Conservation (phyloP, 2,329 filamentous ascomycete species). For the Coniochaeta sp. region DNA sequence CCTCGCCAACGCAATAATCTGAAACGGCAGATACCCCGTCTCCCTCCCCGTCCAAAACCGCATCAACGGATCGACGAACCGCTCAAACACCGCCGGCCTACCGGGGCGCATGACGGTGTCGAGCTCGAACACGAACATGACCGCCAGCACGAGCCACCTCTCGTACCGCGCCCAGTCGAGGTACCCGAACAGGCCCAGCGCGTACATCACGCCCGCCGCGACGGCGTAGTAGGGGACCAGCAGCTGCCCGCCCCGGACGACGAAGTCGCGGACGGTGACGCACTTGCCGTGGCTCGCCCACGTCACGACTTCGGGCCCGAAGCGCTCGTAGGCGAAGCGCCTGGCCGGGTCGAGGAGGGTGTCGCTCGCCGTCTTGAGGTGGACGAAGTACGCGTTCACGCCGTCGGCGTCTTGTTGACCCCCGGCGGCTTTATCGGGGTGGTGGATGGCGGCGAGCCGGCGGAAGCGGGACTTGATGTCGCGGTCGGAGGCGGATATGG, state of each 20-base stretch:
- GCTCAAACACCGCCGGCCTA: constrained; percentile 34
- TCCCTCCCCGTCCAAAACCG: constrained; percentile 30
- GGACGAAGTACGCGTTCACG: constrained; percentile 58
- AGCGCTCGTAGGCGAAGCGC: constrained; percentile 84
- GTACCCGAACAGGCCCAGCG: constrained; percentile 58
- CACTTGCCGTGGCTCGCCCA: constrained; percentile 50
- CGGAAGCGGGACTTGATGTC: constrained; percentile 82
- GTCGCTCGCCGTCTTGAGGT: constrained; percentile 77
- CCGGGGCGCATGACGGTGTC: constrained; percentile 47
- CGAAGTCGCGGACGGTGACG: constrained; percentile 64
- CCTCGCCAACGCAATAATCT: constrained; percentile 68
- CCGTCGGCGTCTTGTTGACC: constrained; percentile 25
- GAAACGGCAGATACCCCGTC: constrained; percentile 73
- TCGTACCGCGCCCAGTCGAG: constrained; percentile 61
- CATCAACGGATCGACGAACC: constrained; percentile 23
- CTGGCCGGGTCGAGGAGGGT: constrained; percentile 69
- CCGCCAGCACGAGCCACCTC: constrained; percentile 52
- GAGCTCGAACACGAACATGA: constrained; percentile 50
- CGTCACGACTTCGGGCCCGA: constrained; percentile 63
- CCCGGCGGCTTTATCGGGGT: constrained; percentile 72
- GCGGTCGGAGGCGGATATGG: constrained; percentile 61
- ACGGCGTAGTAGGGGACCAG: constrained; percentile 55
- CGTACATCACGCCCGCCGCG: constrained; percentile 51
- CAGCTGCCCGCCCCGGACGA: constrained; percentile 54
- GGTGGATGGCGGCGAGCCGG: constrained; percentile 61